Evolutionary conservation across 305 asterid species (phyloP).

Genomic region (Rubia tinctorum): DNA sequence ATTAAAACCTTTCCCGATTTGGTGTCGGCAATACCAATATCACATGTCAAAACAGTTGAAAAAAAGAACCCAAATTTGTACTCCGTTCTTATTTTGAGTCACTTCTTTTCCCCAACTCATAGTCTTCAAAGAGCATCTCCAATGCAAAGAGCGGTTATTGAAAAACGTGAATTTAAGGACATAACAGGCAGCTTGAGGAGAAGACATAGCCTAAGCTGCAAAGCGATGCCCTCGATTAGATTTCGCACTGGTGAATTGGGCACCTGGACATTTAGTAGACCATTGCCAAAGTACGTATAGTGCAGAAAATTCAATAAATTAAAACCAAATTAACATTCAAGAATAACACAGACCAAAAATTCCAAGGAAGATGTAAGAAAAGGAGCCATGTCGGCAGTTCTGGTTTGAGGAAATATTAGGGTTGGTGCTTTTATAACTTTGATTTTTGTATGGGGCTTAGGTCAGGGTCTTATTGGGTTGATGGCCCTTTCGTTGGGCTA

Average conservation of each 20-base stretch:
- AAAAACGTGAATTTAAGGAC: slow-evolving; percentile 28
- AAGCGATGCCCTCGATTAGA: slow-evolving; percentile 46
- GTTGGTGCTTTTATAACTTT: not conserved
- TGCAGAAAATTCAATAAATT: not conserved
- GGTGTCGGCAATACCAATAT: not conserved
- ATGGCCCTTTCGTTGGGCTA: not conserved
- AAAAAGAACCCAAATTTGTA: no score
- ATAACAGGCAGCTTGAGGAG: slow-evolving; percentile 49
- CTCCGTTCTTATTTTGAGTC: no score
- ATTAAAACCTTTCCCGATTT: not conserved
- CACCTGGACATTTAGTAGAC: slow-evolving; percentile 13
- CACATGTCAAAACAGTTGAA: no score
- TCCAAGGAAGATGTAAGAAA: not conserved
- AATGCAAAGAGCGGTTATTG: no score
- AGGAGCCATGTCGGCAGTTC: not conserved
- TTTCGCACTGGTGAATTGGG: slow-evolving; percentile 35
- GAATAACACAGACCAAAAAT: no score
- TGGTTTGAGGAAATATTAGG: not conserved
- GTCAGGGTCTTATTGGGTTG: not conserved
- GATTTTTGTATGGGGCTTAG: not conserved
- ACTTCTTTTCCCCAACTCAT: no score
- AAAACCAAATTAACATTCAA: not conserved
- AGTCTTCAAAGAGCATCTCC: no score
- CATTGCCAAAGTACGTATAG: slow-evolving; percentile 17
- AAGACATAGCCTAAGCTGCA: slow-evolving; percentile 34